Percentiles rank a stretch among this genome's conserved stretches.
These are phyloP conservation scores for Solanum ahanhuiri DNA, from an alignment of 257 asterid genomes.

Conservation along the genomic window DNA sequence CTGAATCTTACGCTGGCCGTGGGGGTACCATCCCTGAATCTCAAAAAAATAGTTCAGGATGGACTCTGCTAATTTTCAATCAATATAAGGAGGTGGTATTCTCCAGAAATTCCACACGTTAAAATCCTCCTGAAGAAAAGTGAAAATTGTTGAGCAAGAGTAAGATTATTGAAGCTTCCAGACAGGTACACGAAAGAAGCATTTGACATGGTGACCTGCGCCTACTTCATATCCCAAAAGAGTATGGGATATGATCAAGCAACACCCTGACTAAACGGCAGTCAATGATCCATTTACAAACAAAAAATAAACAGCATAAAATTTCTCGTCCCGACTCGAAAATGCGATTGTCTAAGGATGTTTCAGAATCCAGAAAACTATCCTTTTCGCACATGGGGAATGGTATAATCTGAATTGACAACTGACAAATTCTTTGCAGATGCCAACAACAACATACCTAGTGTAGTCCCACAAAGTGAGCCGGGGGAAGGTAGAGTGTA, in stretches of 20 bases:
- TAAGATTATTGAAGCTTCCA: neutral
- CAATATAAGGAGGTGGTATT: constrained; percentile 39
- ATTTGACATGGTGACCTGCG: neutral
- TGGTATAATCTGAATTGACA: neutral
- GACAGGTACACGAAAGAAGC: neutral
- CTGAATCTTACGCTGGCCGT: neutral
- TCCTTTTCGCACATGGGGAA: neutral
- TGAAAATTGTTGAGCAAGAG: neutral
- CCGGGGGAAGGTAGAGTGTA: neutral
- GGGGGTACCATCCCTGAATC: neutral
- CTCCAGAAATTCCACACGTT: constrained; percentile 75
- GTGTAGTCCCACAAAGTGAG: neutral
- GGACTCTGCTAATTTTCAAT: neutral
- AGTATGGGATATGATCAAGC: neutral
- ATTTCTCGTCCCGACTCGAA: neutral
- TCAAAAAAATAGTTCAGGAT: neutral
- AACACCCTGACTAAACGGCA: neutral
- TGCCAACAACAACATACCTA: neutral
- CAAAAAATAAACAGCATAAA: neutral
- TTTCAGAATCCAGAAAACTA: neutral
- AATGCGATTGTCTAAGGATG: neutral
- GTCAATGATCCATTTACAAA: neutral
- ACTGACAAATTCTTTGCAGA: neutral
- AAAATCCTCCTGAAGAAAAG: constrained; percentile 50
- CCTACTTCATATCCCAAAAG: neutral